Base-by-base conservation (phyloP, 148 eudicot genomes). In the Diospyros lotus region DNA sequence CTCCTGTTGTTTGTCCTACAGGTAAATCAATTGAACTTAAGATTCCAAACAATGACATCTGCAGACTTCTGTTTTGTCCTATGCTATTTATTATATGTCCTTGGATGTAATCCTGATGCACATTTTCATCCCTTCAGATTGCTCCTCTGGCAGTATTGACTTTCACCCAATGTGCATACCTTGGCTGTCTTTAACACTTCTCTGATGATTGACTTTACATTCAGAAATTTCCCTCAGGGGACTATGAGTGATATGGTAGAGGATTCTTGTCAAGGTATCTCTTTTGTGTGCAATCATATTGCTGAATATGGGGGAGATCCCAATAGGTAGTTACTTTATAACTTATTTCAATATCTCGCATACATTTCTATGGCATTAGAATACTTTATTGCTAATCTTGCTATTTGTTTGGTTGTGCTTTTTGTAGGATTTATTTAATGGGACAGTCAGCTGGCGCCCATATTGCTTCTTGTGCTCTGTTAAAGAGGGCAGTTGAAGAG, bases 361-460 rank as follows among this genome's bases (percentile, higher is more conserved):
- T 6, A 64, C 42, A 14, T 43, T 50, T 28, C 42, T 42, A 13
- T 65, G 13, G 14, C 64, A 11, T 44, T 51, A 17, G 38, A 72
- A 51, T 72, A 6, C 17, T n/a, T 58, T 10, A 17, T 59, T 69
- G 44, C 72, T 68, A 13, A 77, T 51, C 28, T 18, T 12, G 15
- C n/a, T 18, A 28, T 72, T 59, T 58, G 28, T 28, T 3, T 75
- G 39, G 6, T 3, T 43, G n/a, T 61, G 56, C 12, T 56, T 73
- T 75, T 64, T 76, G 72, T 71, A 95, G 98, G 82, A 81, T 95
- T 64, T 95, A 87, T 82, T 84, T 95, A 74, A 95, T 95, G 98
- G 98, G 98, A 58, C 98, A 95, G 75, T 95, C 98, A 69, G 98
- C 98, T 81, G 98, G 98, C 60, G 98, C 98, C 41, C 98, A 95